These are phyloP conservation scores for Leucogyrophana mollusca DNA, from an alignment of 768 basidiomycete species.

Conservation along the genomic window DNA sequence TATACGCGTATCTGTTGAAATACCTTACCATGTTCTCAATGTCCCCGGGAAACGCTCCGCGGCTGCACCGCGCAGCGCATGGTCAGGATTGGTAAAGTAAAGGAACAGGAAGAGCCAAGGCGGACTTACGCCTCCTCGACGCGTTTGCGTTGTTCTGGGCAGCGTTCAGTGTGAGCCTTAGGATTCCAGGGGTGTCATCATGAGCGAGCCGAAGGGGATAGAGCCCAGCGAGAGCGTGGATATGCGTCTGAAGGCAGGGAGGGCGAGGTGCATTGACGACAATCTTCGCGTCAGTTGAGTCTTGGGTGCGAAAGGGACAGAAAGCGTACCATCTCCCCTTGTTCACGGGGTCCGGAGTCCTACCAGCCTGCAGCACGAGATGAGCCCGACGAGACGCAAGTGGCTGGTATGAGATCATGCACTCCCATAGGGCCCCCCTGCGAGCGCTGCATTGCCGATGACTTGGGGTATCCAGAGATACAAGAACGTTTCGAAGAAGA, in stretches of 20 bases:
- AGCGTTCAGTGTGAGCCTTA: constrained; percentile 59
- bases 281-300: constrained; percentile 1
- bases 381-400: not conserved
- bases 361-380: constrained; percentile 51
- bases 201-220: constrained; percentile 81
- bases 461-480: constrained; percentile 87
- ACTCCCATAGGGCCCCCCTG: constrained; percentile 74
- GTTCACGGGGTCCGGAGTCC: constrained; percentile 74
- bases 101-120: not conserved
- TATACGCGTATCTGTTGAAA: constrained; percentile 85
- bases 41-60: constrained; percentile 73
- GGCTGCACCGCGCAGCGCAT: constrained; percentile 37
- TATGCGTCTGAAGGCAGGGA: constrained; percentile 69
- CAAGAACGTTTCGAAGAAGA: constrained; percentile 79
- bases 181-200: constrained; percentile 77
- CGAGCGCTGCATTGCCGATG: constrained; percentile 74
- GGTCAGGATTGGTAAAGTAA: not conserved
- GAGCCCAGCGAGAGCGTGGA: constrained; percentile 80
- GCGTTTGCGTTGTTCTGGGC: constrained; percentile 57
- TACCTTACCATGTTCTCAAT: constrained; percentile 70
- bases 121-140: constrained; percentile 62
- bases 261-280: constrained; percentile 69
- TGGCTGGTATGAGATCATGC: constrained; percentile 7
- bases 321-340: constrained; percentile 57
- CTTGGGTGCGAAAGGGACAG: not conserved